phyloP scores from a whole-genome alignment of 371 early-diverging fungal species.

The Rhizomucor miehei region DNA sequence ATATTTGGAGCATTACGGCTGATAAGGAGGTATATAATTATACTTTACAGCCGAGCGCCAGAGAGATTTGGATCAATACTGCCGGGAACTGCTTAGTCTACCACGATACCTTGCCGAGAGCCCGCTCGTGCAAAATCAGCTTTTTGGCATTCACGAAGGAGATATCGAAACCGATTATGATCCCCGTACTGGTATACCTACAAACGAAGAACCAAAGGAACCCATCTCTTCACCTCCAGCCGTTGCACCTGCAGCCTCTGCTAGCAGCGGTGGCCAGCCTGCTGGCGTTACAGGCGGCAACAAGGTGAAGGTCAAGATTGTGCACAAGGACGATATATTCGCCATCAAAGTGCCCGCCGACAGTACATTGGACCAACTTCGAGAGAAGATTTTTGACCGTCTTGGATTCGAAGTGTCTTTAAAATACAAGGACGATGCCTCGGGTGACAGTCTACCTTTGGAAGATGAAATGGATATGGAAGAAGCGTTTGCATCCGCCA shows the following conservation, averaged over 20 bases:
- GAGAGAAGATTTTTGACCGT: constrained; percentile 58
- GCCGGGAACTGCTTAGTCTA: constrained; percentile 58
- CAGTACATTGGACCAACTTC: constrained; percentile 52
- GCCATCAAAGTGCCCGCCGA: constrained; percentile 68
- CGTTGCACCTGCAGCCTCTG: constrained; percentile 5
- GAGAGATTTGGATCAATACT: constrained; percentile 66
- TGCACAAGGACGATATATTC: constrained; percentile 68
- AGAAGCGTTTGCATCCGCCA: constrained; percentile 37
- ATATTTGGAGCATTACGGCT: no score
- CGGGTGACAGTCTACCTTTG: constrained; percentile 24
- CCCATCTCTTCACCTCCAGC: constrained; percentile 1
- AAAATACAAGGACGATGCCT: constrained; percentile 25
- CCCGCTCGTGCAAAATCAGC: constrained; percentile 49
- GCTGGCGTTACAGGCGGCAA: neutral
- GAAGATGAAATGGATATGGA: constrained; percentile 26
- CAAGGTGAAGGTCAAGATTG: constrained; percentile 68
- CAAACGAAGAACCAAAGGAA: neutral
- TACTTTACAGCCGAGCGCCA: constrained; percentile 48
- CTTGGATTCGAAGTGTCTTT: constrained; percentile 40
- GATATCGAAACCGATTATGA: constrained; percentile 62
- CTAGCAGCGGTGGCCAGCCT: constrained; percentile 1
- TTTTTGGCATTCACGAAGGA: constrained; percentile 67
- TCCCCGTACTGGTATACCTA: constrained; percentile 15
- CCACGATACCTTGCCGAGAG: constrained; percentile 61
- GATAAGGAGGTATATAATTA: no score